These are phyloP conservation scores for Piromyces sp. DNA, from an alignment of 192 early-diverging fungal genomes.

Conservation along the genomic window DNA sequence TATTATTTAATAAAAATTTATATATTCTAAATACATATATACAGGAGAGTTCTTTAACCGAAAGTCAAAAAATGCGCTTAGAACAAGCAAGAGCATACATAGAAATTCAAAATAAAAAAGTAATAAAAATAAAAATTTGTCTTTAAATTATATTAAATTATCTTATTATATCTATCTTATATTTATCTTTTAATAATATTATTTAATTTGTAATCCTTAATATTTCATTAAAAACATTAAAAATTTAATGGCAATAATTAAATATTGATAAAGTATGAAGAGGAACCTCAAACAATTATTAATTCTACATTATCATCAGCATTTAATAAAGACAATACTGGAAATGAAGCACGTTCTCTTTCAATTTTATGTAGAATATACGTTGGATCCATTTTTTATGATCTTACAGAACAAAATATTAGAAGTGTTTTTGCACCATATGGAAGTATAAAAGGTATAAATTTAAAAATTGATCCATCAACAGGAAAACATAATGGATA, in stretches of 20 bases:
- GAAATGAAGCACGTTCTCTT: not conserved
- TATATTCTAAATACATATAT: too few species aligned
- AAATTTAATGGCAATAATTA: too few species aligned
- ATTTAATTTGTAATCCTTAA: too few species aligned
- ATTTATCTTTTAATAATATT: too few species aligned
- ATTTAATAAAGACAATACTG: not conserved
- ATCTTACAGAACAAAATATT: slow-evolving; percentile 66
- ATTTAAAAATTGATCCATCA: slow-evolving; percentile 59
- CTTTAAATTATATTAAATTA: too few species aligned
- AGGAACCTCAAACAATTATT: not conserved
- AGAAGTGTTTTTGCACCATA: slow-evolving; percentile 57
- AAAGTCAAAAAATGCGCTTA: not conserved
- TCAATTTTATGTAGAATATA: slow-evolving; percentile 38
- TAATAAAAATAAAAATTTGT: not conserved
- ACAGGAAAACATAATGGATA: slow-evolving; percentile 74
- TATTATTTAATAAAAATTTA: too few species aligned
- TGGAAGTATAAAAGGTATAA: slow-evolving; percentile 55
- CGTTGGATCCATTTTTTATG: slow-evolving; percentile 74
- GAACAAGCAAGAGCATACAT: not conserved
- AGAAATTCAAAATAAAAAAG: not conserved
- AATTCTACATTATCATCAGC: not conserved
- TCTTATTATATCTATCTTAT: too few species aligned
- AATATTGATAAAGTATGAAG: not conserved
- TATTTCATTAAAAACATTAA: too few species aligned
- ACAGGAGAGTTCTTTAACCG: not conserved